Base-by-base conservation (phyloP, 305 asterid species). In the Rubia tinctorum region DNA sequence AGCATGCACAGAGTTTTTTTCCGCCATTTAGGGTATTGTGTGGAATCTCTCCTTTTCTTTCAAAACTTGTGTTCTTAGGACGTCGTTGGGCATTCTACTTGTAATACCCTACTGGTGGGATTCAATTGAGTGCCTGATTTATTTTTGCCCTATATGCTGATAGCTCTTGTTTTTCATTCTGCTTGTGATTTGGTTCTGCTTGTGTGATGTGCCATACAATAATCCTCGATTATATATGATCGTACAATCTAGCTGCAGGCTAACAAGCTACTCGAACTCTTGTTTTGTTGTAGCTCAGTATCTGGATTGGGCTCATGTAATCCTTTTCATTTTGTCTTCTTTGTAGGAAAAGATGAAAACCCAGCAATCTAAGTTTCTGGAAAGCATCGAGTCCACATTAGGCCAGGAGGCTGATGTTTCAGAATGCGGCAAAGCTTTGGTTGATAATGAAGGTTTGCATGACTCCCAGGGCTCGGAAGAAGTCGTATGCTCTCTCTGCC, bases 401-500 rank as follows among this genome's bases (percentile, higher is more conserved):
- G 97, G 91, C 75, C 91, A 84, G 59, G 93, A 74, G 80, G 77
- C 80, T 83, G 87, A 82, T 75, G 95, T 84, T 76, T 76, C 87
- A 75, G 82, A 80, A 71, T 71, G 79, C 77, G 87, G 84, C 73
- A 82, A 80, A 64, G 91, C 86, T 78, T 81, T 40, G 68, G 71
- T 78, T 79, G 84, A 79, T 80, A 72, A 86, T 76, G 89, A 85
- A 75, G 79, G 75, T 59, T 75, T 67, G 59, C 67, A 73, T 75
- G 80, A 82, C 43, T 55, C 85, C 42, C 82, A 80, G 56, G 97
- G 86, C 74, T 81, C 91, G n/a, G 80, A 84, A 75, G 89, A 83
- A 85, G 95, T 88, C 74, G 65, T 83, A 74, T 95, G 99, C 83
- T 95, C 98, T 78, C 95, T 93, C 66, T 95, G 99, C 84, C 98